Conservation (phyloP, 148 eudicot species). For the Drosera capensis region DNA sequence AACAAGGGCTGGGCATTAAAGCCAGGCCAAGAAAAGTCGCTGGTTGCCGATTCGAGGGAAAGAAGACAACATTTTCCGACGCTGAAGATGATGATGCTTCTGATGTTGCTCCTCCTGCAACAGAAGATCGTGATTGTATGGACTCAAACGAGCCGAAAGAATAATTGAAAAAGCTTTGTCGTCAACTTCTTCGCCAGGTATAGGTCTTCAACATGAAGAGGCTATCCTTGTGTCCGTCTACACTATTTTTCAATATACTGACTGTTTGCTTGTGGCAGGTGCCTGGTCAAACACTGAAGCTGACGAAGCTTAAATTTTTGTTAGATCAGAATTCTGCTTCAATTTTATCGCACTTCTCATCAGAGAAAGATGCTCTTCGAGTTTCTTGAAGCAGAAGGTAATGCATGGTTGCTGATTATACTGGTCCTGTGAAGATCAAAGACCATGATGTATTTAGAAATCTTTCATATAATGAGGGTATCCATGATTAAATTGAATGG, state of each 20-base stretch:
- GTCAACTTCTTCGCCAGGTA: conserved; percentile 66
- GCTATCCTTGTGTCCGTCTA: neutral
- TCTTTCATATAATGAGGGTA: too few species aligned
- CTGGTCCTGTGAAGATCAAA: too few species aligned
- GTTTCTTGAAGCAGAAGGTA: conserved; percentile 74
- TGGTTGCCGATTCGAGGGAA: conserved; percentile 61
- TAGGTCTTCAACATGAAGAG: neutral
- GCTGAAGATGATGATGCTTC: conserved; percentile 41
- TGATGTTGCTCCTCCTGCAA: conserved; percentile 24
- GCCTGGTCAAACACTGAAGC: conserved; percentile 50
- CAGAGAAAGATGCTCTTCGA: conserved; percentile 42
- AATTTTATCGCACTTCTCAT: conserved; percentile 40
- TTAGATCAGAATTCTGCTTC: conserved; percentile 48
- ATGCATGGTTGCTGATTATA: neutral
- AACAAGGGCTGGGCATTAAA: conserved; percentile 91
- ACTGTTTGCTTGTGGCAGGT: conserved; percentile 26
- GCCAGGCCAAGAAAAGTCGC: conserved; percentile 72
- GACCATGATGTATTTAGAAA: neutral
- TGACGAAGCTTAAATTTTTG: conserved; percentile 64
- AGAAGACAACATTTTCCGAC: conserved; percentile 56
- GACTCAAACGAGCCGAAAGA: conserved; percentile 27
- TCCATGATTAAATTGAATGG: too few species aligned
- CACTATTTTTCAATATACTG: neutral
- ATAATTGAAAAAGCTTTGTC: conserved; percentile 65
- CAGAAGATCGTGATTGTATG: conserved; percentile 25